Evolutionary conservation across 768 basidiomycete species (phyloP).

Genomic region (Leccinum olivaceopallidum): DNA sequence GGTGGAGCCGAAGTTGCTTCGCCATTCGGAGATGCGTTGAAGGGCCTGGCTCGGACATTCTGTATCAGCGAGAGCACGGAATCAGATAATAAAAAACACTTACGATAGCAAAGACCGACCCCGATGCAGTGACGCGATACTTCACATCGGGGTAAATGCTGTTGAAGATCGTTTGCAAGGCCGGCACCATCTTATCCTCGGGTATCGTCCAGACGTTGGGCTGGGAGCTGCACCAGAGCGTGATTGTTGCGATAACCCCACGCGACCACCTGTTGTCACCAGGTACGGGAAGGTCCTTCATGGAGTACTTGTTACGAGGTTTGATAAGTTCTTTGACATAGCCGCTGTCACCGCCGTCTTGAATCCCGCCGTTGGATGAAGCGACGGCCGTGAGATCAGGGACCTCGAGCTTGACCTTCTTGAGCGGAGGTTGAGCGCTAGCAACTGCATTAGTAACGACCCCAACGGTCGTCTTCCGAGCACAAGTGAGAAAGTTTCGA

Average conservation of each 20-base stretch:
- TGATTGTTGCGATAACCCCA: neutral
- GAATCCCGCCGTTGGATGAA: neutral
- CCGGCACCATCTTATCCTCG: neutral
- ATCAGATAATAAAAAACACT: neutral
- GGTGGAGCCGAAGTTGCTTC: neutral
- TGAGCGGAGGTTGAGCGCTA: neutral
- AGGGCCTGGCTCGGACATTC: neutral
- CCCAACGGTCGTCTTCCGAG: neutral
- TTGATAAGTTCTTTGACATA: neutral
- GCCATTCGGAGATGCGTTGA: neutral
- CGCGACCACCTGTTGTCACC: neutral
- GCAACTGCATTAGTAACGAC: neutral
- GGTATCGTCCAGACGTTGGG: neutral
- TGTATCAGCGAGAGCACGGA: no score
- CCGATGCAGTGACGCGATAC: neutral
- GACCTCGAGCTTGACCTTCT: neutral
- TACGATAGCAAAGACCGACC: neutral
- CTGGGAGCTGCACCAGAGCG: neutral
- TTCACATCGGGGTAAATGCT: neutral
- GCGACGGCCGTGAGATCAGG: neutral
- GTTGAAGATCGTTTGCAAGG: neutral
- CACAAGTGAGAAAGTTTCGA: neutral
- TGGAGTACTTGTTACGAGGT: neutral
- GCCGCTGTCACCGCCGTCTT: neutral
- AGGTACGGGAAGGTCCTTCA: neutral